phyloP scores from a whole-genome alignment of 139 green algal species.

The Chlorella ohadii region DNA sequence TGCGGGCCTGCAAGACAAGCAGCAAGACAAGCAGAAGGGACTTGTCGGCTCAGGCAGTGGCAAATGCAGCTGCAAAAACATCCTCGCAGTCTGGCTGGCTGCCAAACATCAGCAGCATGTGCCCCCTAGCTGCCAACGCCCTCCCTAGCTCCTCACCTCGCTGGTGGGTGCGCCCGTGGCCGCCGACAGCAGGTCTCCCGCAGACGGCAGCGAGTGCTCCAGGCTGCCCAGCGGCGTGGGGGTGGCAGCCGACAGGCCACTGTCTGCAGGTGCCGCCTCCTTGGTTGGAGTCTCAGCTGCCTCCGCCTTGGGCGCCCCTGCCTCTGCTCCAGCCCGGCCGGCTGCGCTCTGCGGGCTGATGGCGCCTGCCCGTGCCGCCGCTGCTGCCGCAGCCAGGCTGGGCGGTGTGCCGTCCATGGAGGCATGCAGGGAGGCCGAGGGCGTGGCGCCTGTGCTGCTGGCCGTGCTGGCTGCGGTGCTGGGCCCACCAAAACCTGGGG shows the following conservation, averaged over 20 bases:
- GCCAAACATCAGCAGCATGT: not conserved
- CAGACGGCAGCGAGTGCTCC: not conserved
- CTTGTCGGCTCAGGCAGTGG: not conserved
- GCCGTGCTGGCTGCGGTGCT: not conserved
- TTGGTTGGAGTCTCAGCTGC: not conserved
- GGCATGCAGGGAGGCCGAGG: not conserved
- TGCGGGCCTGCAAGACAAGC: not conserved
- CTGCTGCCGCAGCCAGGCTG: not conserved
- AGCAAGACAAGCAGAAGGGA: not conserved
- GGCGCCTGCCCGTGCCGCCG: not conserved
- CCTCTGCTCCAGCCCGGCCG: not conserved
- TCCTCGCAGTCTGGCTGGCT: not conserved
- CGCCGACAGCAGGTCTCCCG: constrained; percentile 6
- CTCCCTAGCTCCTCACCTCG: not conserved
- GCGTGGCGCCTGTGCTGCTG: constrained; percentile 20
- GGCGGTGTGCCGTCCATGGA: constrained; percentile 9
- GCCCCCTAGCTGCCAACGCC: not conserved
- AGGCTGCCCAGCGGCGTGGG: not conserved
- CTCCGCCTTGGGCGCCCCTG: not conserved
- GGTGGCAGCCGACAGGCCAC: not conserved
- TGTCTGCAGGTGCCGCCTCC: not conserved
- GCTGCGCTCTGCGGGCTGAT: not conserved
- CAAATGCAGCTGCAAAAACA: too few relatives aligned
- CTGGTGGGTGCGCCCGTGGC: not conserved
- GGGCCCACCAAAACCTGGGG: constrained; percentile 24